These are phyloP conservation scores for Hirschioporus abietinus DNA, from an alignment of 768 basidiomycete species.

Conservation along the genomic window DNA sequence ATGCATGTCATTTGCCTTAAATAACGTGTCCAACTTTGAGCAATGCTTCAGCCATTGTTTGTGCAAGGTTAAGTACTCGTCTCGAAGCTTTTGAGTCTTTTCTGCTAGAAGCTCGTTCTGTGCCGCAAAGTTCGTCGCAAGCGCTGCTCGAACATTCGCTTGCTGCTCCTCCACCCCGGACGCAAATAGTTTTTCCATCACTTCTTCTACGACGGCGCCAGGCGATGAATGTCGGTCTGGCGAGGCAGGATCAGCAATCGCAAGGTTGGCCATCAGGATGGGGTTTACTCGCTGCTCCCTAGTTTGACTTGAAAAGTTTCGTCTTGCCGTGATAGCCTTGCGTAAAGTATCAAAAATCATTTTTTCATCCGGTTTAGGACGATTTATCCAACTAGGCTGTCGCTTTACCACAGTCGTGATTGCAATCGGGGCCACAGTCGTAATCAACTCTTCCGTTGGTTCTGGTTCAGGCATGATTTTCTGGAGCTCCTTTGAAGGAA, in stretches of 20 bases:
- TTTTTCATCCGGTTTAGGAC: slow-evolving; percentile 35
- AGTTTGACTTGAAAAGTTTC: slow-evolving; percentile 54
- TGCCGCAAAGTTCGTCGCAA: slow-evolving; percentile 50
- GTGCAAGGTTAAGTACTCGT: slow-evolving; percentile 65
- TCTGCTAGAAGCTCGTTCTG: slow-evolving; percentile 44
- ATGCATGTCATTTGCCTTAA: slow-evolving; percentile 38
- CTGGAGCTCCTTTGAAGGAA: background rate
- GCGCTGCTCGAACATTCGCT: slow-evolving; percentile 34
- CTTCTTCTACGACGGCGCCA: slow-evolving; percentile 43
- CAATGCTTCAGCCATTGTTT: slow-evolving; percentile 73
- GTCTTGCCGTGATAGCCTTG: slow-evolving; percentile 55
- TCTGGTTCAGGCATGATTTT: background rate
- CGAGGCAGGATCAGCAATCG: slow-evolving; percentile 26
- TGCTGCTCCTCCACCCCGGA: slow-evolving; percentile 2
- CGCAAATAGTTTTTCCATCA: slow-evolving; percentile 27
- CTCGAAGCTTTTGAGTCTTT: slow-evolving; percentile 52
- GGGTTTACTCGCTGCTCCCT: slow-evolving; percentile 59
- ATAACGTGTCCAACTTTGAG: slow-evolving; percentile 56
- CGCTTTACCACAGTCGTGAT: background rate
- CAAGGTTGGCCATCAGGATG: slow-evolving; percentile 54
- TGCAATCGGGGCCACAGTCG: background rate
- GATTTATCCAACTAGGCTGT: slow-evolving; percentile 15
- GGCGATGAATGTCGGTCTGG: slow-evolving; percentile 9
- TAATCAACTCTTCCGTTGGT: background rate
- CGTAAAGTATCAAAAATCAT: slow-evolving; percentile 57